Evolutionary conservation across 192 early-diverging fungal genomes (phyloP).

Genomic region (Podila epigama): DNA sequence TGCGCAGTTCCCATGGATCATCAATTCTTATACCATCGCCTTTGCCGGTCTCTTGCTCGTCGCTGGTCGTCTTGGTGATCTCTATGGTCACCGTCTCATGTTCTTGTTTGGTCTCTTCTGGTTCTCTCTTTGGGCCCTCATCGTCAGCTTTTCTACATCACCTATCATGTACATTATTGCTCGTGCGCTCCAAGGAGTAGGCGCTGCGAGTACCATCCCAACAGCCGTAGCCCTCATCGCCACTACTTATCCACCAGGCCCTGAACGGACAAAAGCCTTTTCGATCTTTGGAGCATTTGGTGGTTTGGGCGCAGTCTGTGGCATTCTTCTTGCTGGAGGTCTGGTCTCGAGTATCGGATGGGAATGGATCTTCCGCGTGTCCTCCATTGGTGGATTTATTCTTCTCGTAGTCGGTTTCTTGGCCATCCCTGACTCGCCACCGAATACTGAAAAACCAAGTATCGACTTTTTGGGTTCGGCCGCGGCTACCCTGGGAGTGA

Average conservation of each 20-base stretch:
- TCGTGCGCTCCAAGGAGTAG: conserved; percentile 42
- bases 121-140: conserved; percentile 25
- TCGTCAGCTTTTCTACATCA: conserved; percentile 31
- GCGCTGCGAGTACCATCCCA: conserved; percentile 43
- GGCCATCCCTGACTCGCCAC: conserved; percentile 20
- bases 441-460: conserved; percentile 9
- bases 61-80: conserved; percentile 39
- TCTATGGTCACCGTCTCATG: conserved; percentile 45
- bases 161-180: conserved; percentile 38
- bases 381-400: conserved; percentile 21
- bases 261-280: conserved; percentile 37
- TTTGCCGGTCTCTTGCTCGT: conserved; percentile 48
- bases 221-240: conserved; percentile 42
- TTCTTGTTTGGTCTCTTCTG: conserved; percentile 40
- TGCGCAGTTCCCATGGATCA: conserved; percentile 21
- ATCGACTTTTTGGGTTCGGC: conserved; percentile 27
- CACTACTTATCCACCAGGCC: conserved; percentile 22
- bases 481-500: conserved; percentile 17
- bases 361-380: conserved; percentile 47
- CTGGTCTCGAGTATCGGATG: conserved; percentile 42
- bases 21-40: conserved; percentile 44
- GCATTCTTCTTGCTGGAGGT: conserved; percentile 35
- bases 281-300: conserved; percentile 43
- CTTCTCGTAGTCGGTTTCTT: conserved; percentile 21
- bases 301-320: conserved; percentile 25